Evolutionary conservation across 140 eudicot genomes (phyloP), one percentile per base, ranked within the genome.

Genomic region (Cichorium intybus): DNA sequence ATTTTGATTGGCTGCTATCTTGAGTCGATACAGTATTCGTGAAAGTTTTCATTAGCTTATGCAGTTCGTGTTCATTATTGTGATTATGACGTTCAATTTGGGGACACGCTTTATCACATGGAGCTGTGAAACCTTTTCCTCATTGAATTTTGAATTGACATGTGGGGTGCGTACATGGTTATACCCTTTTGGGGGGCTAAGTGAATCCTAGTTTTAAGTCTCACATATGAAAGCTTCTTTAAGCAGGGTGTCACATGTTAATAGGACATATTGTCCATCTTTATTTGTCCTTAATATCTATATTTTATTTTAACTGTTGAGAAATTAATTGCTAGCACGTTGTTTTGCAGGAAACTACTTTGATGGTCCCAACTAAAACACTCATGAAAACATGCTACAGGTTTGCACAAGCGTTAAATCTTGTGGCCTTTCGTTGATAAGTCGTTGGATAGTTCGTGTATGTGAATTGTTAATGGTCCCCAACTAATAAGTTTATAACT

Each of bases 391-490:
- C 23, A 41, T n/a, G 69, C 18, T 11, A 50, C 26, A 47, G 47
- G 66, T 56, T 56, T 12, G 12, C 14, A 35, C 14, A 43, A 49
- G 41, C 55, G 33, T 29, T 48, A 35, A 60, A 29, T 31, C 60
- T 23, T 60, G 43, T 70, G 75, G 68, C 53, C 75, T 70, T 70
- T 70, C 29, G 75, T 35, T 21, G n/a, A 10, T 60, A 70, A 60
- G 52, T 22, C 0, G 22, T 47, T 70, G 10, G 28, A 69, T 69
- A 46, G 31, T 46, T 57, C 49, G 15, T 56, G 22, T 56, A 56
- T 56, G 15, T 56, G 34, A 56, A 27, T 15, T 56, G 65, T 69
- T 46, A 69, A 45, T 57, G 58, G 66, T 56, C 75, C 75, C 66
- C 26, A 21, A 8, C 27, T 68, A 7, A 45, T 24, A 54, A 46